Evolutionary conservation across 2,329 filamentous ascomycete species (phyloP).

Genomic region (Saccharata proteae): DNA sequence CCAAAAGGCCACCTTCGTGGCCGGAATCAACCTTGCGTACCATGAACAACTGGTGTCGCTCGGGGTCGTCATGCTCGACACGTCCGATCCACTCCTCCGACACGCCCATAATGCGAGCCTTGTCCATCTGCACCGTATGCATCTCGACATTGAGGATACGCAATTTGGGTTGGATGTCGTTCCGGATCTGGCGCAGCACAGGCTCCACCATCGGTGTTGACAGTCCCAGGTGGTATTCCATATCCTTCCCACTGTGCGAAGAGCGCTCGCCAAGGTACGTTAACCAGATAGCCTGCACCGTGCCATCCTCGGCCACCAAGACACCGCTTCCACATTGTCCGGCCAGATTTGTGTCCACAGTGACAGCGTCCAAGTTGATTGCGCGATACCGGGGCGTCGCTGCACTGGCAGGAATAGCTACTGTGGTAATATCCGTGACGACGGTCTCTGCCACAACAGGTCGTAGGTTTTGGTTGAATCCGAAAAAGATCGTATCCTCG

Average conservation of each 20-base stretch:
- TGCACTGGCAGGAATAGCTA: conserved; percentile 88
- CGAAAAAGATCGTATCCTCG: conserved; percentile 88
- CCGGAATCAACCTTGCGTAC: conserved; percentile 75
- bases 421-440: conserved; percentile 93
- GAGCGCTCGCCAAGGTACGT: conserved; percentile 90
- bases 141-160: conserved; percentile 91
- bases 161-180: conserved; percentile 65
- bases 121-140: conserved; percentile 90
- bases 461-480: conserved; percentile 92
- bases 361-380: conserved; percentile 86
- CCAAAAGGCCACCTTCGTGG: conserved; percentile 54
- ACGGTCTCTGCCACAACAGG: conserved; percentile 90
- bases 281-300: conserved; percentile 90
- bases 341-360: conserved; percentile 77
- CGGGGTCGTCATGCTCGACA: conserved; percentile 76
- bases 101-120: conserved; percentile 93
- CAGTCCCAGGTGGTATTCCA: conserved; percentile 91
- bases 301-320: conserved; percentile 76
- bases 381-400: conserved; percentile 85
- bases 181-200: conserved; percentile 76
- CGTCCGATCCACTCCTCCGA: conserved; percentile 91
- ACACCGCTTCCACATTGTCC: conserved; percentile 89
- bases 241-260: conserved; percentile 67
- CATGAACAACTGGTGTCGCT: conserved; percentile 96
- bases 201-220: conserved; percentile 80